A percentile compares a stretch with the other conserved stretches of the same genome.
These are phyloP conservation scores for Solanum aculeatissimum DNA, from an alignment of 305 asterid species.

Conservation along the genomic window DNA sequence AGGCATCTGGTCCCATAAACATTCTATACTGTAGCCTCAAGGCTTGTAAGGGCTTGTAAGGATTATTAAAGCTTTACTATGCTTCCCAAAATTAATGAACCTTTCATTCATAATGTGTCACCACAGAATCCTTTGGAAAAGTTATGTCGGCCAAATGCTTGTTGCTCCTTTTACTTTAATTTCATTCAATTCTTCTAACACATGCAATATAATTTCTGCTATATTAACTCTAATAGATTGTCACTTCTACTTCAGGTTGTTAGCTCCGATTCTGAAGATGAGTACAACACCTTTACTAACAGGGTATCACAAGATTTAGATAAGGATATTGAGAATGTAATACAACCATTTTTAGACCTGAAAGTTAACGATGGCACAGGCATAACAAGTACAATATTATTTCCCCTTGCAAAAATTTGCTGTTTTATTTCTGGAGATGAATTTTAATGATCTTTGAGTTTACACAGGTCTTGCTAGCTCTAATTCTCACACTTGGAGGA, in stretches of 20 bases:
- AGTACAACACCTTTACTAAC: slow-evolving; percentile 16
- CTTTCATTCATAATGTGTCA: not conserved
- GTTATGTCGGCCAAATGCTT: not conserved
- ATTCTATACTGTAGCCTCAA: not conserved
- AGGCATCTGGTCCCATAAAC: not conserved
- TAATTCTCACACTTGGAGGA: slow-evolving; percentile 48
- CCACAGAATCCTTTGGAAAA: not conserved
- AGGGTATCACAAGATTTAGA: slow-evolving; percentile 18
- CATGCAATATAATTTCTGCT: not conserved
- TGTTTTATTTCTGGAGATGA: not conserved
- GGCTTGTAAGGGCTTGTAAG: not conserved
- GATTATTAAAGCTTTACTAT: not conserved
- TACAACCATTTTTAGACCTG: slow-evolving; percentile 50
- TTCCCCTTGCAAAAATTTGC: not conserved
- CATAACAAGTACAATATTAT: not conserved
- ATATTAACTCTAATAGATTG: not conserved
- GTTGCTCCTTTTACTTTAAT: not conserved
- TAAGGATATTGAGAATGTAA: slow-evolving; percentile 37
- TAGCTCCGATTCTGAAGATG: slow-evolving; percentile 65
- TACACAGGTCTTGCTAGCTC: slow-evolving; percentile 24
- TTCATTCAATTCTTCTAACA: not conserved
- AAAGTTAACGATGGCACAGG: slow-evolving; percentile 45
- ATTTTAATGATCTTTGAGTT: slow-evolving; percentile 4
- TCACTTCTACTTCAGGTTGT: slow-evolving; percentile 27
- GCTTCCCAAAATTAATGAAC: not conserved